A percentile compares a stretch with the other conserved stretches of the same genome.
phyloP scores from a whole-genome alignment of 2,329 filamentous ascomycete species.

The Aspergillus sp. region DNA sequence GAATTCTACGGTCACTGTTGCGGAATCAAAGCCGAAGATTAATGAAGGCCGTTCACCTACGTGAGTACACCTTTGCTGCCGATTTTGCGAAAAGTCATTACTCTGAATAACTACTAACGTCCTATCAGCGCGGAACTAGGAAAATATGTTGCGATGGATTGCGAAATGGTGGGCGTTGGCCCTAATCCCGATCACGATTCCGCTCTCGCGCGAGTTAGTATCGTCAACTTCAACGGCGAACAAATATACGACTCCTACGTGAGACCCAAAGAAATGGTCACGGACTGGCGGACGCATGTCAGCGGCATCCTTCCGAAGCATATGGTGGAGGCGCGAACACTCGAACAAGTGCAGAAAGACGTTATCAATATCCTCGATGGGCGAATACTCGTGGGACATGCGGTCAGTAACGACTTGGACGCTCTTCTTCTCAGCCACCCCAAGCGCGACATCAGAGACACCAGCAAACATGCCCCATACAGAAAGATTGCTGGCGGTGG shows the following conservation, averaged over 20 bases:
- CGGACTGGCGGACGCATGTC: slow-evolving; percentile 85
- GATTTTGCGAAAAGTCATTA: not conserved
- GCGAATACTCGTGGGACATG: slow-evolving; percentile 79
- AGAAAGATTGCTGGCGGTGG: slow-evolving; percentile 57
- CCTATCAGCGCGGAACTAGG: slow-evolving; percentile 66
- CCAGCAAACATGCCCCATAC: slow-evolving; percentile 74
- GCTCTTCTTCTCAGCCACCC: slow-evolving; percentile 79
- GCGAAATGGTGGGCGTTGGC: slow-evolving; percentile 93
- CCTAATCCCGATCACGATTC: slow-evolving; percentile 65
- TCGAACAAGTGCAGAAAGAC: slow-evolving; percentile 74
- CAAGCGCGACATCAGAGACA: slow-evolving; percentile 77
- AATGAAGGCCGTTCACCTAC: slow-evolving; percentile 62
- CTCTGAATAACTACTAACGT: slow-evolving; percentile 16
- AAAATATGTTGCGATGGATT: slow-evolving; percentile 91
- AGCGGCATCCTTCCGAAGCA: slow-evolving; percentile 77
- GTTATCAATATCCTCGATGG: slow-evolving; percentile 69
- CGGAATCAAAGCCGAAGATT: slow-evolving; percentile 54
- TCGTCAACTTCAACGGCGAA: slow-evolving; percentile 90
- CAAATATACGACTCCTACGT: slow-evolving; percentile 96
- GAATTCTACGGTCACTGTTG: slow-evolving; percentile 58
- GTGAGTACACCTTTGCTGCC: slow-evolving; percentile 33
- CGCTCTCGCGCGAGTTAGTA: slow-evolving; percentile 78
- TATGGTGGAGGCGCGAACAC: slow-evolving; percentile 68
- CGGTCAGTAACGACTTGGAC: slow-evolving; percentile 73
- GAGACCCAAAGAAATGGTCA: slow-evolving; percentile 72